These are phyloP conservation scores for Lentinula detonsa DNA, from an alignment of 768 basidiomycete species.

Conservation along the genomic window DNA sequence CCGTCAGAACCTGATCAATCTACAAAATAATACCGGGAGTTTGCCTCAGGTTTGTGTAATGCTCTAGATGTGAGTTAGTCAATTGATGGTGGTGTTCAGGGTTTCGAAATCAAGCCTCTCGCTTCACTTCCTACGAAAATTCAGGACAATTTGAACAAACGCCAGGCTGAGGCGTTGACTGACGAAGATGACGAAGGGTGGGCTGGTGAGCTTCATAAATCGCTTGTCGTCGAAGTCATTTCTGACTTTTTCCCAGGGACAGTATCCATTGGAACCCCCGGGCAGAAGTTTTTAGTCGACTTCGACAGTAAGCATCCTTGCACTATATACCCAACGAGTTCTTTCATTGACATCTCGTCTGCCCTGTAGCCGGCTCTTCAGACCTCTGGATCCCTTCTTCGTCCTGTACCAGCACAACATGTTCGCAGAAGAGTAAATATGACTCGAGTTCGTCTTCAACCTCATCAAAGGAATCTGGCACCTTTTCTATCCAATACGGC, in stretches of 20 bases:
- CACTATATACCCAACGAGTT: not conserved
- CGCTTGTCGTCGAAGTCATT: too few relatives aligned
- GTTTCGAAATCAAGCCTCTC: slow-evolving; percentile 25
- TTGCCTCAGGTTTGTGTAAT: slow-evolving; percentile 1
- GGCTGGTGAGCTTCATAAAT: slow-evolving; percentile 24
- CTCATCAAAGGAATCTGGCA: slow-evolving; percentile 18
- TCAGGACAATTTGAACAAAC: slow-evolving; percentile 18
- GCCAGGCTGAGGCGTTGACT: slow-evolving; percentile 26
- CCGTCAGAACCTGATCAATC: slow-evolving; percentile 18
- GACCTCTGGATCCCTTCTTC: slow-evolving; percentile 32
- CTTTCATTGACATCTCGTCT: not conserved
- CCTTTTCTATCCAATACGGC: slow-evolving; percentile 35
- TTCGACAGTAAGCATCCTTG: slow-evolving; percentile 28
- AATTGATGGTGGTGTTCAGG: slow-evolving; percentile 7
- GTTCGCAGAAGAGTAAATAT: slow-evolving; percentile 24
- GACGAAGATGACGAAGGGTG: slow-evolving; percentile 31
- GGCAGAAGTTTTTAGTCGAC: slow-evolving; percentile 30
- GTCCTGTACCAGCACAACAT: slow-evolving; percentile 20
- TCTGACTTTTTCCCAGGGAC: slow-evolving; percentile 17
- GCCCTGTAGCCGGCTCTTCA: slow-evolving; percentile 18
- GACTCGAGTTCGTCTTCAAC: slow-evolving; percentile 24
- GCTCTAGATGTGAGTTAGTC: too few relatives aligned
- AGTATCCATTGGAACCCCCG: slow-evolving; percentile 32
- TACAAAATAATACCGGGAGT: slow-evolving; percentile 13
- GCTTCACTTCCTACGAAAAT: slow-evolving; percentile 13